Evolutionary conservation across 2,329 filamentous ascomycete genomes (phyloP).

Genomic region (Furcasterigmium sp.): DNA sequence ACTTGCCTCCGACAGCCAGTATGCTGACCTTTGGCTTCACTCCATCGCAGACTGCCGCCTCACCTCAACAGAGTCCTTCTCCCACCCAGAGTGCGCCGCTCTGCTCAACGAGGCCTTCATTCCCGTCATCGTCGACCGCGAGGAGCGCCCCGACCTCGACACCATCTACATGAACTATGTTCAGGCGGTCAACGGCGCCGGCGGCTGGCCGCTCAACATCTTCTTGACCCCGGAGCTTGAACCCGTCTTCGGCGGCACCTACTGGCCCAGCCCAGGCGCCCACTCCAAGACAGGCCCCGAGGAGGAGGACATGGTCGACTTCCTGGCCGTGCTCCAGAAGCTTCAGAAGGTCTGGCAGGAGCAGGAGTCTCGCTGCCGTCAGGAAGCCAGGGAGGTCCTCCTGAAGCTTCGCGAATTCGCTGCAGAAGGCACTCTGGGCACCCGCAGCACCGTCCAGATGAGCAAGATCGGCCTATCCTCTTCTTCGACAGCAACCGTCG

Average conservation of each 20-base stretch:
- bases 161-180: constrained; percentile 98
- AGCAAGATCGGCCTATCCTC: constrained; percentile 7
- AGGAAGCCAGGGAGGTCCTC: constrained; percentile 79
- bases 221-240: constrained; percentile 91
- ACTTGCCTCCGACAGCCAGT: not conserved
- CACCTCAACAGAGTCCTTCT: constrained; percentile 89
- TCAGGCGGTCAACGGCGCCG: constrained; percentile 82
- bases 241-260: constrained; percentile 93
- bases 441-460: constrained; percentile 22
- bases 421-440: constrained; percentile 71
- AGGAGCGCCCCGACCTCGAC: constrained; percentile 91
- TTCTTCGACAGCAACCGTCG: constrained; percentile 6
- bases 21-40: constrained; percentile 4
- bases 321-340: constrained; percentile 78
- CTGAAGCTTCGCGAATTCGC: constrained; percentile 80
- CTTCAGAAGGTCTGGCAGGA: constrained; percentile 71
- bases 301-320: constrained; percentile 63
- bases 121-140: constrained; percentile 87
- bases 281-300: constrained; percentile 35
- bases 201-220: constrained; percentile 95
- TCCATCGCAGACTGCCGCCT: constrained; percentile 70
- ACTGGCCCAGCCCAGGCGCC: constrained; percentile 80
- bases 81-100: constrained; percentile 71
- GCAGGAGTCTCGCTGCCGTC: constrained; percentile 75
- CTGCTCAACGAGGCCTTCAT: constrained; percentile 85